Percentiles rank a stretch among this genome's conserved stretches.
Evolutionary conservation across 1,139 yeast genomes (phyloP).

Genomic region (Meyerozyma smithsonii): DNA sequence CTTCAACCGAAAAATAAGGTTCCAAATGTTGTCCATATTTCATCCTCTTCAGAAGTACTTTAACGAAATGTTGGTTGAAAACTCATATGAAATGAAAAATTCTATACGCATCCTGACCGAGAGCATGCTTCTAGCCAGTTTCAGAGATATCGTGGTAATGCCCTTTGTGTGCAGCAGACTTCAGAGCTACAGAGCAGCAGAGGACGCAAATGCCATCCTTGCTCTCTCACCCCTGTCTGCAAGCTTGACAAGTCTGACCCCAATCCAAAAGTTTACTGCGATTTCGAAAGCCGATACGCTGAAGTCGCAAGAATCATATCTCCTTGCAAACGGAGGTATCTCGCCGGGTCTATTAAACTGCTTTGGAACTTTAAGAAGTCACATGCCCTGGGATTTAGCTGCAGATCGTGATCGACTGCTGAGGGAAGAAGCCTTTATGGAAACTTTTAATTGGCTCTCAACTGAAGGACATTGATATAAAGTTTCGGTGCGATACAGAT

Average conservation of each 20-base stretch:
- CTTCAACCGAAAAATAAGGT: slow-evolving; percentile 30
- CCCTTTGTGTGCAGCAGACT: slow-evolving; percentile 25
- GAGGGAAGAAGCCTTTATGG: slow-evolving; percentile 16
- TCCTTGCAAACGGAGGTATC: slow-evolving; percentile 7
- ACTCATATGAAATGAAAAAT: slow-evolving; percentile 5
- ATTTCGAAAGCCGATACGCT: slow-evolving; percentile 9
- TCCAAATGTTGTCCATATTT: slow-evolving; percentile 24
- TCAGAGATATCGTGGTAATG: slow-evolving; percentile 25
- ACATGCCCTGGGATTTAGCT: slow-evolving; percentile 14
- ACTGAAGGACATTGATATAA: background rate
- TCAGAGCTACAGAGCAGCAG: background rate
- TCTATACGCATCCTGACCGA: slow-evolving; percentile 25
- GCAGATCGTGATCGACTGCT: slow-evolving; percentile 19
- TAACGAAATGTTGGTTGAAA: slow-evolving; percentile 15
- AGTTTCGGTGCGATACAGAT: no score
- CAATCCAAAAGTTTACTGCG: slow-evolving; percentile 5
- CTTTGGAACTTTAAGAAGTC: slow-evolving; percentile 20
- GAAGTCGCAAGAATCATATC: slow-evolving; percentile 6
- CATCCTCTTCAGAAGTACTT: slow-evolving; percentile 24
- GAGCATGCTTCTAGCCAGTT: slow-evolving; percentile 24
- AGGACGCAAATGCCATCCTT: background rate
- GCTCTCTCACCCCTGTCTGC: slow-evolving; percentile 2
- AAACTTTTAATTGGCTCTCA: slow-evolving; percentile 17
- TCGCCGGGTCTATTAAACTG: slow-evolving; percentile 14
- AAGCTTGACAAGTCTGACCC: slow-evolving; percentile 6